phyloP scores from a whole-genome alignment of 139 green algal genomes.

The Micractinium sp. region DNA sequence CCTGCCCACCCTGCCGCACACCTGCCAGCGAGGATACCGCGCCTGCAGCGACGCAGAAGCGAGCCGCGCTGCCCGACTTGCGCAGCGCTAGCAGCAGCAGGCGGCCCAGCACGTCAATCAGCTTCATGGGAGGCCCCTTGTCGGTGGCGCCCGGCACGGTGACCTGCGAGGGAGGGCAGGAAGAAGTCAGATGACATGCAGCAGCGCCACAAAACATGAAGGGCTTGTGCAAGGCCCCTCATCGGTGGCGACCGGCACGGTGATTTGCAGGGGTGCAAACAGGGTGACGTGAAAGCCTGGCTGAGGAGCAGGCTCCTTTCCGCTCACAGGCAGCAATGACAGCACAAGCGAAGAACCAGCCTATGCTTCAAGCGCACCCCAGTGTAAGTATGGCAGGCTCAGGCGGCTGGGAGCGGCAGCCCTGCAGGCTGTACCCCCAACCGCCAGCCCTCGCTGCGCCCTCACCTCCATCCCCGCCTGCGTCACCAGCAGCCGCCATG shows the following conservation, averaged over 20 bases:
- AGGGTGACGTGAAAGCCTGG: no score
- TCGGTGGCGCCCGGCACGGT: constrained; percentile 29
- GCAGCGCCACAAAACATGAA: background rate
- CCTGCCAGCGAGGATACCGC: constrained; percentile 39
- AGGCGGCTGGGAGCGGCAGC: no score
- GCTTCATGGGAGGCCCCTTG: constrained; percentile 21
- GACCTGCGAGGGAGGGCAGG: background rate
- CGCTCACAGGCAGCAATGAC: no score
- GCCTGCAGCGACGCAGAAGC: constrained; percentile 34
- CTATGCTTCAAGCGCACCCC: background rate
- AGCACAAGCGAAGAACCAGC: background rate
- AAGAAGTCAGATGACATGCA: background rate
- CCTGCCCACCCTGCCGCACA: background rate
- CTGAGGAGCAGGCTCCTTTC: no score
- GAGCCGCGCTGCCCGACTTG: constrained; percentile 30
- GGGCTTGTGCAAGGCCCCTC: no score
- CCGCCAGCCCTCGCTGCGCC: background rate
- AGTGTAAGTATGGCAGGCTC: no score
- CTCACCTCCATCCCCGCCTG: constrained; percentile 43
- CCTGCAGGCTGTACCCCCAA: background rate
- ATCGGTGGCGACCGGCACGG: no score
- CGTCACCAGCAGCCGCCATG: constrained; percentile 72
- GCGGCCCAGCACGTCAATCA: constrained; percentile 43
- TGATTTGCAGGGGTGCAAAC: no score
- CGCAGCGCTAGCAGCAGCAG: constrained; percentile 53